phyloP scores from a whole-genome alignment of 805 yeast genomes.

The Millerago galiae region DNA sequence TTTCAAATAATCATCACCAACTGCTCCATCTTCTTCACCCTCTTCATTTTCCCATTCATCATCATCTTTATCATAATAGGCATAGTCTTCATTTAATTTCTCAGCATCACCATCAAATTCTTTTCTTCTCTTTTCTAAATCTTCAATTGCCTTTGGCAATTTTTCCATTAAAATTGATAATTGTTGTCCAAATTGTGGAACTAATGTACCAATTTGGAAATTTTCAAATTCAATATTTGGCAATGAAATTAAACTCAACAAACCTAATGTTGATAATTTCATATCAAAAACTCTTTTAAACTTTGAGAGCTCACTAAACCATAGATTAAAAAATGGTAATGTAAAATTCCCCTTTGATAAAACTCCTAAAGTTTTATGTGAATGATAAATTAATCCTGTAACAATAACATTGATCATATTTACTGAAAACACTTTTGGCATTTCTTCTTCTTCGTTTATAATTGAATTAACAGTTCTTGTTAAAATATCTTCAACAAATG shows the following conservation, averaged over 20 bases:
- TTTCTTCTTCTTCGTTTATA: constrained; percentile 19
- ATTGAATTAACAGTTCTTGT: constrained; percentile 36
- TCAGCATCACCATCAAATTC: constrained; percentile 26
- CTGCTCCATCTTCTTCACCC: constrained; percentile 24
- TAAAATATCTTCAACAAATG: constrained; percentile 37
- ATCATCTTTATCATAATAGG: constrained; percentile 17
- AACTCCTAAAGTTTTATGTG: constrained; percentile 43
- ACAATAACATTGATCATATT: constrained; percentile 54
- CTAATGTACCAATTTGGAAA: constrained; percentile 30
- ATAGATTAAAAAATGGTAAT: constrained; percentile 47
- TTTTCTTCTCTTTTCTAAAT: constrained; percentile 55
- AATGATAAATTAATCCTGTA: constrained; percentile 57
- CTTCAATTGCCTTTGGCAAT: constrained; percentile 67
- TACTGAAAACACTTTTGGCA: constrained; percentile 33
- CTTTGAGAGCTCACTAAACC: constrained; percentile 53
- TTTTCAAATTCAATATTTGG: constrained; percentile 24
- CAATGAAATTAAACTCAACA: constrained; percentile 40
- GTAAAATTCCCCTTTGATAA: constrained; percentile 41
- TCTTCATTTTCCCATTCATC: constrained; percentile 30
- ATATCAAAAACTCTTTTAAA: constrained; percentile 73
- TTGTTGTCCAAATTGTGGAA: constrained; percentile 45
- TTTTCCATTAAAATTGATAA: constrained; percentile 48
- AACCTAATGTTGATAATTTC: constrained; percentile 66
- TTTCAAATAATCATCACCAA: constrained; percentile 40
- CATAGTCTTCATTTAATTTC: constrained; percentile 23